Conservation (phyloP, 345 rosid species). For the Pseudoturritis turrita region DNA sequence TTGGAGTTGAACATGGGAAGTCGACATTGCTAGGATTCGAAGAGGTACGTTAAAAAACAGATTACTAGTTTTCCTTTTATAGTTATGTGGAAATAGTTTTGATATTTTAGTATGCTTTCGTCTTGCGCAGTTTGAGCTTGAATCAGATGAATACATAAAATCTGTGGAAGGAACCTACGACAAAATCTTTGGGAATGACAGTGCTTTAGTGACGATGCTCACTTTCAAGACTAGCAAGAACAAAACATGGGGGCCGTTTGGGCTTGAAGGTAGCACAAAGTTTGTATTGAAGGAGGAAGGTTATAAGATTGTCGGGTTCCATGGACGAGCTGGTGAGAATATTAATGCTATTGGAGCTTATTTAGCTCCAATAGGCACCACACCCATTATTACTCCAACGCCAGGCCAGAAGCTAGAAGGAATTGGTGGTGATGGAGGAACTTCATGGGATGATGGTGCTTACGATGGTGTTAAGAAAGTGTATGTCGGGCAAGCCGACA, state of each 20-base stretch:
- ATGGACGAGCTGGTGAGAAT: slow-evolving; percentile 17
- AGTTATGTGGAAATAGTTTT: neutral
- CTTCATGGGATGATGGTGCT: slow-evolving; percentile 29
- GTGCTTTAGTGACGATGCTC: slow-evolving; percentile 11
- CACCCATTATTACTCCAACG: slow-evolving; percentile 8
- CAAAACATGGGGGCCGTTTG: slow-evolving; percentile 14
- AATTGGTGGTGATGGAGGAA: slow-evolving; percentile 19
- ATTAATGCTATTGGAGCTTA: slow-evolving; percentile 29
- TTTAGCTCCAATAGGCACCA: slow-evolving; percentile 27
- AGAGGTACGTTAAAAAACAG: neutral
- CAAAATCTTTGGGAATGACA: slow-evolving; percentile 1
- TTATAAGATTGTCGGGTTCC: slow-evolving; percentile 28
- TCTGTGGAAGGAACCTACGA: slow-evolving; percentile 25
- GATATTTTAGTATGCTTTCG: neutral
- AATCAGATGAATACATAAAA: slow-evolving; percentile 25
- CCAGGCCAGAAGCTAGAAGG: slow-evolving; percentile 9
- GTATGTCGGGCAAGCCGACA: slow-evolving; percentile 11
- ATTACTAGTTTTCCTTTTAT: neutral
- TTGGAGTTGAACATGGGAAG: slow-evolving; percentile 15
- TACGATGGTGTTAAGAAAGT: slow-evolving; percentile 21
- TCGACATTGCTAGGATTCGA: slow-evolving; percentile 11
- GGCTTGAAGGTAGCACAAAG: slow-evolving; percentile 1
- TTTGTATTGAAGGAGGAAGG: slow-evolving; percentile 20
- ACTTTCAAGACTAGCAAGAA: slow-evolving; percentile 16
- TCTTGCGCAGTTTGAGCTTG: slow-evolving; percentile 21